These are phyloP conservation scores for Coleophoma eucalyptorum DNA, from an alignment of 2,329 filamentous ascomycete genomes.

Conservation along the genomic window DNA sequence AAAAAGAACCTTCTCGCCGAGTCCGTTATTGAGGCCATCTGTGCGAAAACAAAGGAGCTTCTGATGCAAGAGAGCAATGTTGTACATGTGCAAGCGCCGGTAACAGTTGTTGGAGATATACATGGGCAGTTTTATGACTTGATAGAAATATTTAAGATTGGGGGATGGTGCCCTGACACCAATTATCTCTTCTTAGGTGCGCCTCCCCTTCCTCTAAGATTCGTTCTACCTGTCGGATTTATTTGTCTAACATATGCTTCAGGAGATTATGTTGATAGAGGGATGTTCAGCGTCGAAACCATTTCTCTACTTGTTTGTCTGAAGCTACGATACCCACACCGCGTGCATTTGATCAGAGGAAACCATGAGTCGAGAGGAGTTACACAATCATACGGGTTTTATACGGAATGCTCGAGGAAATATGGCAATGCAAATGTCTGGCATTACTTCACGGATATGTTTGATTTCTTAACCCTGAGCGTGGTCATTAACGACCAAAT, in stretches of 20 bases:
- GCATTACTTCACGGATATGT: slow-evolving; percentile 99
- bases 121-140: slow-evolving; percentile 99
- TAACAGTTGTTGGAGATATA: slow-evolving; percentile 97
- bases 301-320: slow-evolving; percentile 97
- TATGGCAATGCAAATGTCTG: slow-evolving; percentile 98
- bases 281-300: slow-evolving; percentile 97
- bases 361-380: slow-evolving; percentile 98
- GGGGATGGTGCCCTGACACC: slow-evolving; percentile 93
- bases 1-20: slow-evolving; percentile 96
- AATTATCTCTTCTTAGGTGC: slow-evolving; percentile 96
- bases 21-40: slow-evolving; percentile 98
- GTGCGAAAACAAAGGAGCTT: slow-evolving; percentile 97
- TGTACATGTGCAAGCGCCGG: slow-evolving; percentile 90
- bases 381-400: slow-evolving; percentile 98
- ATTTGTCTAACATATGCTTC: no score
- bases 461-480: slow-evolving; percentile 93
- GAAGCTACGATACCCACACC: slow-evolving; percentile 92
- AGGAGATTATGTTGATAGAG: slow-evolving; percentile 96
- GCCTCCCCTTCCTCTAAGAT: slow-evolving; percentile 7
- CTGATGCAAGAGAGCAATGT: slow-evolving; percentile 99
- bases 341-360: slow-evolving; percentile 92
- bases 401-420: slow-evolving; percentile 95
- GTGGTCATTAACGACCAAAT: slow-evolving; percentile 99
- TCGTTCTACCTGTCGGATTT: neutral
- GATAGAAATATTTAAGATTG: slow-evolving; percentile 98